phyloP scores from a whole-genome alignment of 129 eudicot species.

The Chrysanthemum seticuspe region DNA sequence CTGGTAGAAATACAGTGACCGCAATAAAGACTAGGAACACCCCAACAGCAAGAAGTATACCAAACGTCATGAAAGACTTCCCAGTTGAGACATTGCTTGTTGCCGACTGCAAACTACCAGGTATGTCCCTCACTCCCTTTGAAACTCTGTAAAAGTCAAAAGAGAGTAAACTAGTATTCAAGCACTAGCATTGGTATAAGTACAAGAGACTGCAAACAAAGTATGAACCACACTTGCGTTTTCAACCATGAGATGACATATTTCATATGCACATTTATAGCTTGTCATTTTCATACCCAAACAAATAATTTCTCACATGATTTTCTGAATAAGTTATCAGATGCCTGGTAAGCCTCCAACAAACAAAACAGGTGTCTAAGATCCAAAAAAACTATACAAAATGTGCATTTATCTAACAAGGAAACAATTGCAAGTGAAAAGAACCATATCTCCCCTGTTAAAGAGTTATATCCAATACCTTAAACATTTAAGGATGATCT shows the following conservation, averaged over 20 bases:
- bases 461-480: constrained; percentile 1
- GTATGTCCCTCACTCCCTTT: constrained; percentile 80
- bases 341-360: not conserved
- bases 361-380: not conserved
- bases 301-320: not conserved
- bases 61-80: constrained; percentile 69
- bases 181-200: not conserved
- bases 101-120: constrained; percentile 83
- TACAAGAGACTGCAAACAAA: constrained; percentile 14
- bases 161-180: not conserved
- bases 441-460: not conserved
- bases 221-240: constrained; percentile 6
- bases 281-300: not conserved
- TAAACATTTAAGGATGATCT: constrained; percentile 1
- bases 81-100: constrained; percentile 80
- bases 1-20: constrained; percentile 93
- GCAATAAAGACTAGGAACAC: constrained; percentile 83
- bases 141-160: constrained; percentile 53
- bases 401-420: not conserved
- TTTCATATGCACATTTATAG: not conserved
- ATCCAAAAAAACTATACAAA: not conserved
- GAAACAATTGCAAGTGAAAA: constrained; percentile 18
- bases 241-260: not conserved
- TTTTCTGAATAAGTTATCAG: not conserved
- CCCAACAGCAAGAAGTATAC: constrained; percentile 75